Evolutionary conservation across 139 green algal species (phyloP).

Genomic region (Nannochloris sp.): DNA sequence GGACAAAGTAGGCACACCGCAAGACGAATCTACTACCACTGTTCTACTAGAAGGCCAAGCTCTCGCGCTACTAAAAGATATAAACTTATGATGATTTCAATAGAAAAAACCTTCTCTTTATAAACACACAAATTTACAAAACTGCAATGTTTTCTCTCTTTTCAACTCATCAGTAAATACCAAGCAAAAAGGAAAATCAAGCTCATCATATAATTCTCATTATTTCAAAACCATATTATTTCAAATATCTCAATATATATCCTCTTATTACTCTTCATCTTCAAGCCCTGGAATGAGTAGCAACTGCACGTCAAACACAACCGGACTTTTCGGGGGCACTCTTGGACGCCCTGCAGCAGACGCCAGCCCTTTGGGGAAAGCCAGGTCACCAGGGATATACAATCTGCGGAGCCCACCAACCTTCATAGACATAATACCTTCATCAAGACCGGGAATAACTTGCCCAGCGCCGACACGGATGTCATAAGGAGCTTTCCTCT

Average conservation of each 20-base stretch:
- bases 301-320: slow-evolving; percentile 91
- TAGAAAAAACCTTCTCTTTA: background rate
- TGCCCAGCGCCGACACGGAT: slow-evolving; percentile 68
- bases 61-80: background rate
- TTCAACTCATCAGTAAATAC: background rate
- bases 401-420: slow-evolving; percentile 75
- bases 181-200: background rate
- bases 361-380: slow-evolving; percentile 86
- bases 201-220: background rate
- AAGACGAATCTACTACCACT: background rate
- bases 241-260: background rate
- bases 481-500: slow-evolving; percentile 80
- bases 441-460: slow-evolving; percentile 78
- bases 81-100: background rate
- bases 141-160: background rate
- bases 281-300: slow-evolving; percentile 79
- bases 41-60: background rate
- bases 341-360: slow-evolving; percentile 51
- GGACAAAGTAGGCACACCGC: background rate
- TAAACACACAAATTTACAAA: background rate
- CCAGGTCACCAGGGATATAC: slow-evolving; percentile 87
- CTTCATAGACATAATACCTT: slow-evolving; percentile 84
- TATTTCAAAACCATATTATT: background rate
- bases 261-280: slow-evolving; percentile 12
- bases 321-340: slow-evolving; percentile 50